Evolutionary conservation across 192 early-diverging fungal species (phyloP), one percentile per base, ranked within the genome.

Genomic region (Piromyces sp.): DNA sequence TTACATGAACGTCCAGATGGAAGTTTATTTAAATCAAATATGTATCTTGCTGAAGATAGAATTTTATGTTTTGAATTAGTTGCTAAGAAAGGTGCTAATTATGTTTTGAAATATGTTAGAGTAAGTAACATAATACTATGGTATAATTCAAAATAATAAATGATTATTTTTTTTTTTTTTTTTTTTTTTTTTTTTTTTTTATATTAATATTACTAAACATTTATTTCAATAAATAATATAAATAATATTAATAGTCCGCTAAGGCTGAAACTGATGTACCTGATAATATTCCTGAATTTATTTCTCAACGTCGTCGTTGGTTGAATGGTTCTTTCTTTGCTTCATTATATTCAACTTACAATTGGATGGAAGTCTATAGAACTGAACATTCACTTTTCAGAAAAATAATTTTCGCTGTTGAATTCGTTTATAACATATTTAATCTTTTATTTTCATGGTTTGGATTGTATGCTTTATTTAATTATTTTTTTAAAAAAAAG

Each of bases 61-160:
- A 98, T 98, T 81, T 87, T 98, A 30, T 97, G 96, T 84, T 98
- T 97, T 84, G 96, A 98, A 87, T 86, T 98, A 37, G 92, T 96
- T 14, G 92, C 96, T 78, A 96, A 96, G 85, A 88, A 88, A 80
- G 89, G 92, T 80, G 87, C 92, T 83, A 89, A 90, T 80, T 96
- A 92, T 89, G 83, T 96, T 28, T 88, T 98, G 30, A 89, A 92
- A 85, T 98, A 98, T 84, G 96, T 96, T 58, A 94, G 42, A 51
- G 42, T 51, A 51, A 22, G 42, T 51, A 22, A 3, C 1, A 5
- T 22, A 22, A 51, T n/a, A n/a, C n/a, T n/a, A n/a, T n/a, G n/a
- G n/a, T n/a, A n/a, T n/a, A 22, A 22, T 15, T 5, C 1, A 51
- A 15, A 22, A 51, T 51, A 5, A 22, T 22, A 51, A 5, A 17